Evolutionary conservation across 1,284 basidiomycete species (phyloP), one percentile per base, ranked within the genome.

Genomic region (Tremellales sp.): DNA sequence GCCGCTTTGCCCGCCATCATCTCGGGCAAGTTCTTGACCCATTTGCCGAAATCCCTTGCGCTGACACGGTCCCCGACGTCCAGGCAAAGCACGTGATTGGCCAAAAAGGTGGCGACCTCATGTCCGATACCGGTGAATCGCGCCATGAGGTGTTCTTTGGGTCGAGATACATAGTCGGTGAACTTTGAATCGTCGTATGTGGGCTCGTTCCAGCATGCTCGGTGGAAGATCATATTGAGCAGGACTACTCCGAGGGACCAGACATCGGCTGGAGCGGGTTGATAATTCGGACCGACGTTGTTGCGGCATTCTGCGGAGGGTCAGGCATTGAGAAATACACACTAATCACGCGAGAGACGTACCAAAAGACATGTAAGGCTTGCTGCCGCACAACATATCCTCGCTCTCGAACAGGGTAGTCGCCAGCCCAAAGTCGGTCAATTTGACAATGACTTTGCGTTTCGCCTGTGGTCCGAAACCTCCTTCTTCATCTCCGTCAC

Each of bases 331-430:
- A 46, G 29, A 51, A 51, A 44, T 45, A 46, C 43, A 27, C 60
- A 40, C 43, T 17, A 42, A 43, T 26, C 47, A 10, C 21, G 36
- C 40, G 52, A 25, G 15, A 51, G 43, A 62, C 85, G 54, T 60
- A 89, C 88, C 89, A 72, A 86, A 97, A 64, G 91, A 93, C 94
- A 98, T 97, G 76, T 98, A 98, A 0, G 94, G 94, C 55, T 93
- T 92, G 73, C 89, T 94, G 50, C 94, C 94, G 75, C 96, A 98
- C 71, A 97, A 93, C 81, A 98, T 93, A 75, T 98, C 94, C 53
- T 87, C 85, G 56, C 88, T 92, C 52, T 87, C 84, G 54, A 82
- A 74, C 63, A 97, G 90, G 11, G 83, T 86, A 0, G 93, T 97
- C 7, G 91, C 92, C 31, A 99, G 77, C 33, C 94, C 94, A 79